Evolutionary conservation across 2,329 filamentous ascomycete genomes (phyloP).

Genomic region (Calonectria henricotiae): DNA sequence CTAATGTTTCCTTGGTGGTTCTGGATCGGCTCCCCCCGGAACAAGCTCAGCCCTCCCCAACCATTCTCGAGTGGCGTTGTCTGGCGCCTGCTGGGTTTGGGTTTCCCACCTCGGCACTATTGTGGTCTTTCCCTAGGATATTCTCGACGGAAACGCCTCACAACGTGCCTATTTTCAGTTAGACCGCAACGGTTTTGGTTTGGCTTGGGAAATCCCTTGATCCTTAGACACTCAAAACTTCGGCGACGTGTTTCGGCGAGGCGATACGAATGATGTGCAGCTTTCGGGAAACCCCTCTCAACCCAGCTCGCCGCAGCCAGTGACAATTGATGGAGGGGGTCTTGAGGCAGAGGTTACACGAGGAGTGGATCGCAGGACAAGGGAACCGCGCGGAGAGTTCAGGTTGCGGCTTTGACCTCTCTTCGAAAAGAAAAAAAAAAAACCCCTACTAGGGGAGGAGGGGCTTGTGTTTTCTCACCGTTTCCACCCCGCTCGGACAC

Average conservation of each 20-base stretch:
- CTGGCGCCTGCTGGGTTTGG: conserved; percentile 4
- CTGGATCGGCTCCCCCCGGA: conserved; percentile 10
- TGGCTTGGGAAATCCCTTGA: conserved; percentile 4
- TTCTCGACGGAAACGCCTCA: conserved; percentile 13
- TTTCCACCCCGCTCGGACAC: conserved; percentile 38
- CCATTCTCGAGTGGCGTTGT: background rate
- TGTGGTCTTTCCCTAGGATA: background rate
- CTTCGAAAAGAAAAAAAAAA: conserved; percentile 17
- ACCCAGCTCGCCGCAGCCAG: conserved; percentile 13
- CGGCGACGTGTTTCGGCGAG: background rate
- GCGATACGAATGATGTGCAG: conserved; percentile 4
- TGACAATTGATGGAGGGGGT: conserved; percentile 24
- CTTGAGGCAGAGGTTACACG: conserved; percentile 29
- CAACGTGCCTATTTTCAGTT: conserved; percentile 15
- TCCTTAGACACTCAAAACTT: conserved; percentile 22
- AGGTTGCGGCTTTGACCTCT: conserved; percentile 40
- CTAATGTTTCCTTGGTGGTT: background rate
- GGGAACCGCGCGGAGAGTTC: conserved; percentile 37
- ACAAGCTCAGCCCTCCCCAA: conserved; percentile 20
- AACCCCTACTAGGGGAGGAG: conserved; percentile 22
- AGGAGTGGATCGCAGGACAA: conserved; percentile 32
- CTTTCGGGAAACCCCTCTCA: conserved; percentile 5
- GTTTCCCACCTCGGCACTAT: conserved; percentile 12
- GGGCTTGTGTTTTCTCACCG: conserved; percentile 34
- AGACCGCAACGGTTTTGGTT: conserved; percentile 20